A percentile compares a stretch with the other conserved stretches of the same genome.
Conservation (phyloP, 352 stramenopile genomes). For the Nannochloropsis limnetica region DNA sequence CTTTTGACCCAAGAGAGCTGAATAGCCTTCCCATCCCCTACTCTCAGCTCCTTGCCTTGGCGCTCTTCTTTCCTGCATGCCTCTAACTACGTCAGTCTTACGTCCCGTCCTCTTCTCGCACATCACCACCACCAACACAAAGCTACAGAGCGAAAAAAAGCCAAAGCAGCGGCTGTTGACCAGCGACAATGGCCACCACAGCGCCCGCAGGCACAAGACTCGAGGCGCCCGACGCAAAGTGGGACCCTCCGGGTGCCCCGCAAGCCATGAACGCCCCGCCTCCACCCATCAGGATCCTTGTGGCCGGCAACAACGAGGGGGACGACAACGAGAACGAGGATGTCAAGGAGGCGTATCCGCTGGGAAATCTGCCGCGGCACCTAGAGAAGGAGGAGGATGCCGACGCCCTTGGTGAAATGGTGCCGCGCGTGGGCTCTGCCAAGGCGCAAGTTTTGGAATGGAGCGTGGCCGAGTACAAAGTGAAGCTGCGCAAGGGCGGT, state of each 20-base stretch:
- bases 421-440: background rate
- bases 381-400: background rate
- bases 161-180: background rate
- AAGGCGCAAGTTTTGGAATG: conserved; percentile 3
- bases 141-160: background rate
- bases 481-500: background rate
- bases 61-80: too few relatives aligned
- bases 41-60: too few relatives aligned
- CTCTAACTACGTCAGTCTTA: too few relatives aligned
- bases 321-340: background rate
- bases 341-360: background rate
- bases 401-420: background rate
- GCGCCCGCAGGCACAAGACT: background rate
- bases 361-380: too few relatives aligned
- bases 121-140: background rate
- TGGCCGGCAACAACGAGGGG: background rate
- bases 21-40: too few relatives aligned
- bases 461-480: conserved; percentile 16
- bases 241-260: background rate
- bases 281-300: background rate
- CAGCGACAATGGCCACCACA: background rate
- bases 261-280: background rate
- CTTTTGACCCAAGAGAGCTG: too few relatives aligned
- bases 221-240: background rate
- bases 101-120: too few relatives aligned